phyloP scores from a whole-genome alignment of 108 stramenopile species.

The Conticribra guillardii region DNA sequence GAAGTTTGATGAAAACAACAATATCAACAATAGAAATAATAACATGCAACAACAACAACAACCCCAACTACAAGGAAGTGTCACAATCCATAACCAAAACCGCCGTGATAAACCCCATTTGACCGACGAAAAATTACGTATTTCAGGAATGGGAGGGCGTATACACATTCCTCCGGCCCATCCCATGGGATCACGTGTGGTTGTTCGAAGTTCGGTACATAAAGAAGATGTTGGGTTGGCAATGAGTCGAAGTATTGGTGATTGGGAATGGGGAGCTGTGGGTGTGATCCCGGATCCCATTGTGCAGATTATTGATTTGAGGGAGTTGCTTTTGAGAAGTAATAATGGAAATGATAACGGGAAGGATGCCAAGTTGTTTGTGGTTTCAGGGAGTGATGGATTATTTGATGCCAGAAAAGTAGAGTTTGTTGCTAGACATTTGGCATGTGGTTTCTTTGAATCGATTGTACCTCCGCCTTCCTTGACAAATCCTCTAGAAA shows the following conservation, averaged over 20 bases:
- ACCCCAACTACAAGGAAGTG: slow-evolving; percentile 35
- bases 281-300: slow-evolving; percentile 79
- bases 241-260: slow-evolving; percentile 79
- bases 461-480: too few species aligned
- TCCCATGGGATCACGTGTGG: slow-evolving; percentile 56
- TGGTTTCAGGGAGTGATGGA: slow-evolving; percentile 75
- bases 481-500: too few species aligned
- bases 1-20: neutral
- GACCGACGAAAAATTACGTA: slow-evolving; percentile 65
- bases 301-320: slow-evolving; percentile 59
- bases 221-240: slow-evolving; percentile 67
- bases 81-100: slow-evolving; percentile 46
- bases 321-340: slow-evolving; percentile 21
- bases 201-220: slow-evolving; percentile 40
- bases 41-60: slow-evolving; percentile 11
- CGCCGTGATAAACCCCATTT: slow-evolving; percentile 63
- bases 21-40: too few species aligned
- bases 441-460: slow-evolving; percentile 54
- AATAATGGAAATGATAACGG: slow-evolving; percentile 7
- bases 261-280: slow-evolving; percentile 62
- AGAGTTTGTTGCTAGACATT: slow-evolving; percentile 61
- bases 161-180: slow-evolving; percentile 56
- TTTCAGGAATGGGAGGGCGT: slow-evolving; percentile 63
- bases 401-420: slow-evolving; percentile 60
- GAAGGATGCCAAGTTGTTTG: slow-evolving; percentile 45